Percentiles rank a stretch among this genome's conserved stretches.
Conservation (phyloP, 2,329 filamentous ascomycete genomes). For the Cladosporium sp. region DNA sequence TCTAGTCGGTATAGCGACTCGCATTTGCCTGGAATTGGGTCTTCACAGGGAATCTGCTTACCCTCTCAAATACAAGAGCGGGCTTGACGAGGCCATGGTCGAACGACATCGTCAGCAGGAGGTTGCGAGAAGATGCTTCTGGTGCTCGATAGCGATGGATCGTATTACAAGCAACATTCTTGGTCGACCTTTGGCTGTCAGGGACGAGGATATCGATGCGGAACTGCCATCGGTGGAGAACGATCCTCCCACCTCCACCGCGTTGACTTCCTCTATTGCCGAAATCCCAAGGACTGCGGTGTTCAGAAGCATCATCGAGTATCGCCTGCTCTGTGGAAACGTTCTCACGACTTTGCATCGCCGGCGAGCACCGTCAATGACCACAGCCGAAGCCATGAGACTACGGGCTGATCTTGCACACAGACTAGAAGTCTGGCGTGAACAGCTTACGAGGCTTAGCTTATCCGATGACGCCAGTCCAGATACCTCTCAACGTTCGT, state of each 20-base stretch:
- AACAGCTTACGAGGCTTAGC: constrained; percentile 25
- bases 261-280: neutral
- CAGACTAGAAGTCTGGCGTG: constrained; percentile 33
- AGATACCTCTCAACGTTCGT: constrained; percentile 26
- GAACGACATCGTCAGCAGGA: constrained; percentile 28
- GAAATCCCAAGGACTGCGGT: constrained; percentile 23
- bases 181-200: constrained; percentile 39
- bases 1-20: constrained; percentile 40
- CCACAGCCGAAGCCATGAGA: constrained; percentile 16
- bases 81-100: neutral
- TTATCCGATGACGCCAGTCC: constrained; percentile 26
- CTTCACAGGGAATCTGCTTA: constrained; percentile 39
- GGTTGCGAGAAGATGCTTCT: constrained; percentile 39
- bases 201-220: constrained; percentile 40
- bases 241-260: neutral
- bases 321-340: constrained; percentile 40
- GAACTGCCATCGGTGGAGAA: constrained; percentile 30
- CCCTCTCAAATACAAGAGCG: constrained; percentile 10
- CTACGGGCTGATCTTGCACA: constrained; percentile 24
- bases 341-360: constrained; percentile 36
- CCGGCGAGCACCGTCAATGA: constrained; percentile 17
- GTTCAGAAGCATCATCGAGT: constrained; percentile 39
- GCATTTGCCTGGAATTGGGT: constrained; percentile 54
- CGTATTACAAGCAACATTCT: constrained; percentile 36
- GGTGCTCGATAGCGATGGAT: constrained; percentile 41